Conservation (phyloP, 208 protist genomes). For the Trypanosoma congolense region DNA sequence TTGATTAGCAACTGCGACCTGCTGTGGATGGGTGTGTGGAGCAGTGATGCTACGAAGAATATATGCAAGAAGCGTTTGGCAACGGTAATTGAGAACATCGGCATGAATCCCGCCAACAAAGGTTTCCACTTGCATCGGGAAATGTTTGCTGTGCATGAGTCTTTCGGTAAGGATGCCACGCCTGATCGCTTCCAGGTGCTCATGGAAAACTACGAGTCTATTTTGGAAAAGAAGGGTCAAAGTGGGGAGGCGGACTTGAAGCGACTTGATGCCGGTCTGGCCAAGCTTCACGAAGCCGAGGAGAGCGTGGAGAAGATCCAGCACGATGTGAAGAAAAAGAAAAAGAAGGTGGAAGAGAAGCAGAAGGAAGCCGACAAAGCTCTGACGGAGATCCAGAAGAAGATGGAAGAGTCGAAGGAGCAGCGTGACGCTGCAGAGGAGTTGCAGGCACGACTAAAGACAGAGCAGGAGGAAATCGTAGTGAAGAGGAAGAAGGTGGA, state of each 20-base stretch:
- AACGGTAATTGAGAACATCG: slow-evolving; percentile 64
- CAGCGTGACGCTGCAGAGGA: slow-evolving; percentile 87
- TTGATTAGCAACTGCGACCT: slow-evolving; percentile 92
- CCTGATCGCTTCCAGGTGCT: slow-evolving; percentile 85
- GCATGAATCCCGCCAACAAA: slow-evolving; percentile 56
- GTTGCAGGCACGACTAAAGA: slow-evolving; percentile 81
- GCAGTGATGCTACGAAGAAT: slow-evolving; percentile 66
- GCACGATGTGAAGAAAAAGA: slow-evolving; percentile 82
- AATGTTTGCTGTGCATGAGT: slow-evolving; percentile 81
- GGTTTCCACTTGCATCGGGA: slow-evolving; percentile 81
- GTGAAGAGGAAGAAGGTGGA: slow-evolving; percentile 84
- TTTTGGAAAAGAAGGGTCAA: slow-evolving; percentile 75
- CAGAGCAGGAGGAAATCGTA: slow-evolving; percentile 86
- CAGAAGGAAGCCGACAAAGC: slow-evolving; percentile 92
- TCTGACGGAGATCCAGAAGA: slow-evolving; percentile 92
- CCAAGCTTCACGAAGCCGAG: slow-evolving; percentile 93
- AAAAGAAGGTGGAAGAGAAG: slow-evolving; percentile 87
- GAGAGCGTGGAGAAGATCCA: slow-evolving; percentile 89
- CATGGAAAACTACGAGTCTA: slow-evolving; percentile 74
- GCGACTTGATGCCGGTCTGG: slow-evolving; percentile 86
- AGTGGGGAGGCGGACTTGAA: slow-evolving; percentile 66
- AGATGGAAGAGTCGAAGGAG: slow-evolving; percentile 92
- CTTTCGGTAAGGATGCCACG: slow-evolving; percentile 49
- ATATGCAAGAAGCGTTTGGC: slow-evolving; percentile 82
- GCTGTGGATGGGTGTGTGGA: slow-evolving; percentile 94